Evolutionary conservation across 2,329 filamentous ascomycete species (phyloP).

Genomic region (Rhinocladiella mackenziei): DNA sequence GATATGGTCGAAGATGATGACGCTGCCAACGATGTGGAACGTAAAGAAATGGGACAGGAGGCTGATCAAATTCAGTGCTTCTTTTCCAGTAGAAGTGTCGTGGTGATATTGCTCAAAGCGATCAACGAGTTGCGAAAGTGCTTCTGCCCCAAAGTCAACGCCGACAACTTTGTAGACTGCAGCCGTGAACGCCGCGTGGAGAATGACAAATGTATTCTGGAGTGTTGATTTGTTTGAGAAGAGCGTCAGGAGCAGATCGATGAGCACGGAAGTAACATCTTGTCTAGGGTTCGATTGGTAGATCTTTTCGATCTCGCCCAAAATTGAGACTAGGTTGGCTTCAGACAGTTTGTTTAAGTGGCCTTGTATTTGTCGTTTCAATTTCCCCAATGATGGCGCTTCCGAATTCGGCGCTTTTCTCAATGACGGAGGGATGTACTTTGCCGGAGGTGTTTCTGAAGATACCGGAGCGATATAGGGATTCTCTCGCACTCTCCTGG

Average conservation of each 20-base stretch:
- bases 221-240: conserved; percentile 73
- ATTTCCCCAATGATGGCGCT: conserved; percentile 61
- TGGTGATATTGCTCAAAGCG: conserved; percentile 65
- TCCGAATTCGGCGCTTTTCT: conserved; percentile 61
- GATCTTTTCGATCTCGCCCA: conserved; percentile 74
- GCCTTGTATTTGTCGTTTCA: conserved; percentile 79
- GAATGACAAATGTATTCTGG: conserved; percentile 83
- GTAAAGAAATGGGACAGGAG: conserved; percentile 85
- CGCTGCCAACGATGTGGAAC: conserved; percentile 79
- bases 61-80: conserved; percentile 71
- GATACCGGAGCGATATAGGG: conserved; percentile 74
- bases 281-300: conserved; percentile 84
- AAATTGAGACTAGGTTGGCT: conserved; percentile 78
- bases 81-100: conserved; percentile 50
- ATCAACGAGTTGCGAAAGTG: conserved; percentile 73
- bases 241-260: conserved; percentile 72
- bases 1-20: conserved; percentile 86
- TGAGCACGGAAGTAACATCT: conserved; percentile 75
- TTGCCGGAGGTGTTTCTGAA: conserved; percentile 46
- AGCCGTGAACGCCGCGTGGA: conserved; percentile 84
- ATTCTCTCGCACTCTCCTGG: conserved; percentile 65
- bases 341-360: conserved; percentile 91
- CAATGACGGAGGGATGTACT: conserved; percentile 87
- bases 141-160: conserved; percentile 81
- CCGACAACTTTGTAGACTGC: conserved; percentile 84